Percentiles rank a stretch among this genome's conserved stretches.
Evolutionary conservation across 2,329 filamentous ascomycete species (phyloP).

Genomic region (Pseudogymnoascus sp.): DNA sequence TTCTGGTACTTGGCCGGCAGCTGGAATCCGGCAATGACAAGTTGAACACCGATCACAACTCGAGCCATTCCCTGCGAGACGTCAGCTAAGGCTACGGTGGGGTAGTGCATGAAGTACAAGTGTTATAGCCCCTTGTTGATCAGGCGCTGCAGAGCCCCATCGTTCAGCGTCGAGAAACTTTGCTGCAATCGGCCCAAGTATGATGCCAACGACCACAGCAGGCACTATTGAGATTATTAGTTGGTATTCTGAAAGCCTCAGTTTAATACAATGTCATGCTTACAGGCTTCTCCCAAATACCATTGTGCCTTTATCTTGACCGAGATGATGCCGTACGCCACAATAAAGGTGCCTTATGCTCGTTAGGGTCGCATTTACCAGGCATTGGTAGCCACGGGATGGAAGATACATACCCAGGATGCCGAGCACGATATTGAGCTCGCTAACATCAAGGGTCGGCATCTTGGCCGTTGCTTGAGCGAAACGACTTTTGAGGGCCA

Average conservation of each 20-base stretch:
- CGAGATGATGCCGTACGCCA: slow-evolving; percentile 42
- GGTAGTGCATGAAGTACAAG: slow-evolving; percentile 28
- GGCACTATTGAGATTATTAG: slow-evolving; percentile 35
- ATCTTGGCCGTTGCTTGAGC: slow-evolving; percentile 21
- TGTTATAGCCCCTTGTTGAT: slow-evolving; percentile 33
- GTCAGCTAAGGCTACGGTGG: not conserved
- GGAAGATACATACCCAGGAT: slow-evolving; percentile 32
- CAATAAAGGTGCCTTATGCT: slow-evolving; percentile 36
- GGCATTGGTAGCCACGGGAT: slow-evolving; percentile 13
- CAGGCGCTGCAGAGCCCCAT: slow-evolving; percentile 24
- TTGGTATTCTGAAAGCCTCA: not conserved
- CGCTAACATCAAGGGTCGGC: slow-evolving; percentile 37
- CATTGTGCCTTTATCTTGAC: slow-evolving; percentile 44
- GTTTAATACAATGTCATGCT: slow-evolving; percentile 20
- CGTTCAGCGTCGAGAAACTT: slow-evolving; percentile 38
- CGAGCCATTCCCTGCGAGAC: slow-evolving; percentile 40
- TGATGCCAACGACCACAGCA: slow-evolving; percentile 44
- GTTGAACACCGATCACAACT: slow-evolving; percentile 76
- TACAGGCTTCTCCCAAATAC: slow-evolving; percentile 47
- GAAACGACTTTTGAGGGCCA: not conserved
- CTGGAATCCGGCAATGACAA: slow-evolving; percentile 78
- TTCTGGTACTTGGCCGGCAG: slow-evolving; percentile 71
- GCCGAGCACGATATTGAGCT: slow-evolving; percentile 39
- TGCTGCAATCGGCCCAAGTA: slow-evolving; percentile 45
- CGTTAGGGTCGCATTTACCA: not conserved